Percentiles rank a stretch among this genome's conserved stretches.
These are phyloP conservation scores for Lactarius deliciosus DNA, from an alignment of 768 basidiomycete species.

Conservation along the genomic window DNA sequence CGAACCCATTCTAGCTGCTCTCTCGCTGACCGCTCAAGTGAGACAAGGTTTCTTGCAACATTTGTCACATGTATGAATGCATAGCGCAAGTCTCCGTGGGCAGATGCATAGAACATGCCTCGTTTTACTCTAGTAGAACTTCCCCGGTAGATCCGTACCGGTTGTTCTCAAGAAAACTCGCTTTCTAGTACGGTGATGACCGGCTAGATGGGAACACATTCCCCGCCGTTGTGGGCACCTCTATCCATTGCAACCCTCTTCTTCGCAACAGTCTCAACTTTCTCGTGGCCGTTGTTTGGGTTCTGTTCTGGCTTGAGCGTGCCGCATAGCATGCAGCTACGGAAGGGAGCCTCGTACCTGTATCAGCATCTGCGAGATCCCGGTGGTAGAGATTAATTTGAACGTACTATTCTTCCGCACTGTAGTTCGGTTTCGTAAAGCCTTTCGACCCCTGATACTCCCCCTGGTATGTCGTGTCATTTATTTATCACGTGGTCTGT, in stretches of 20 bases:
- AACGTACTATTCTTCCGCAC: background rate
- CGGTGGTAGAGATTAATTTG: background rate
- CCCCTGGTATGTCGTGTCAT: background rate
- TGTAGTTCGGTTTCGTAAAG: background rate
- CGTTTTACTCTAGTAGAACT: background rate
- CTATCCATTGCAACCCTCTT: background rate
- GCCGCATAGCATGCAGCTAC: background rate
- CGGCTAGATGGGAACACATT: background rate
- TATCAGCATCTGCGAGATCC: background rate
- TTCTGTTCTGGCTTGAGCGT: background rate
- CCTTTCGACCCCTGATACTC: background rate
- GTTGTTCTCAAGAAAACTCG: conserved; percentile 7
- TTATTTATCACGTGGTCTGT: background rate
- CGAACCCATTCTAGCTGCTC: background rate
- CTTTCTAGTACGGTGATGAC: conserved; percentile 1
- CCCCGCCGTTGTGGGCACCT: background rate
- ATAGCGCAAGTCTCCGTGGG: background rate
- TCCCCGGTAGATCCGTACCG: background rate
- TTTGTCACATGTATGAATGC: background rate
- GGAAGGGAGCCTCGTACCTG: background rate
- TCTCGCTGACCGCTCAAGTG: conserved; percentile 2
- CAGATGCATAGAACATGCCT: background rate
- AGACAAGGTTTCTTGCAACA: background rate
- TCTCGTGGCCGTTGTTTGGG: background rate
- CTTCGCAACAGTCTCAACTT: background rate